Evolutionary conservation across 805 yeast genomes (phyloP).

Genomic region (Candida oleophila): DNA sequence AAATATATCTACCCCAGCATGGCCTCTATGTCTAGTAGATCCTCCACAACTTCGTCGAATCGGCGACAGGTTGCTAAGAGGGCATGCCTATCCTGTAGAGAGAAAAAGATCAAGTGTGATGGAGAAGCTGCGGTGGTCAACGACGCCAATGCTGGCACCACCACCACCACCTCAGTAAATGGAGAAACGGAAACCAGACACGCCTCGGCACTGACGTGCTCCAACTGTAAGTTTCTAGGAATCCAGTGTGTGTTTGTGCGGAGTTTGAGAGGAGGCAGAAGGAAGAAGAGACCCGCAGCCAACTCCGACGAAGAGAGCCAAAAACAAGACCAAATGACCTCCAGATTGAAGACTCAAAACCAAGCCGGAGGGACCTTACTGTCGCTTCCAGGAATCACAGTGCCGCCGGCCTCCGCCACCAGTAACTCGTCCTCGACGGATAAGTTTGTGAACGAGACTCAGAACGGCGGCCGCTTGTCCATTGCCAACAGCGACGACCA

Average conservation of each 20-base stretch:
- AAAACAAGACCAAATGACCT: background rate
- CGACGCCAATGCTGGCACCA: slow-evolving; percentile 14
- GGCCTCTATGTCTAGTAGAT: background rate
- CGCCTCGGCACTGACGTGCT: slow-evolving; percentile 25
- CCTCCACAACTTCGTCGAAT: background rate
- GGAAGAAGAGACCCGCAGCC: slow-evolving; percentile 28
- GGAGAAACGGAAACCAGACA: slow-evolving; percentile 16
- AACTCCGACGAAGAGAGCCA: slow-evolving; percentile 2
- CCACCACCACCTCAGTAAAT: slow-evolving; percentile 9
- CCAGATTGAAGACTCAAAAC: background rate
- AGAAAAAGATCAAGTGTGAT: slow-evolving; percentile 64
- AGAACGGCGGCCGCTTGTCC: background rate
- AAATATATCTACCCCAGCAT: no score
- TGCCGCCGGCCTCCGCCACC: background rate
- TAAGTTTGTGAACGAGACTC: background rate
- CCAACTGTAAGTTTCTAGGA: slow-evolving; percentile 48
- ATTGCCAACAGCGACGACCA: background rate
- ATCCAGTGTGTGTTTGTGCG: slow-evolving; percentile 56
- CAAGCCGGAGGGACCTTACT: background rate
- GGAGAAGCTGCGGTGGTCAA: slow-evolving; percentile 43
- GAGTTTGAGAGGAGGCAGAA: slow-evolving; percentile 56
- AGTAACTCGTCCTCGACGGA: background rate
- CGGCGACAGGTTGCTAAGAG: slow-evolving; percentile 55
- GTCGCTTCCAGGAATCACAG: background rate
- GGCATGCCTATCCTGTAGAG: slow-evolving; percentile 65